phyloP scores from a whole-genome alignment of 2,329 filamentous ascomycete genomes.

The Ascosphaera aggregata region DNA sequence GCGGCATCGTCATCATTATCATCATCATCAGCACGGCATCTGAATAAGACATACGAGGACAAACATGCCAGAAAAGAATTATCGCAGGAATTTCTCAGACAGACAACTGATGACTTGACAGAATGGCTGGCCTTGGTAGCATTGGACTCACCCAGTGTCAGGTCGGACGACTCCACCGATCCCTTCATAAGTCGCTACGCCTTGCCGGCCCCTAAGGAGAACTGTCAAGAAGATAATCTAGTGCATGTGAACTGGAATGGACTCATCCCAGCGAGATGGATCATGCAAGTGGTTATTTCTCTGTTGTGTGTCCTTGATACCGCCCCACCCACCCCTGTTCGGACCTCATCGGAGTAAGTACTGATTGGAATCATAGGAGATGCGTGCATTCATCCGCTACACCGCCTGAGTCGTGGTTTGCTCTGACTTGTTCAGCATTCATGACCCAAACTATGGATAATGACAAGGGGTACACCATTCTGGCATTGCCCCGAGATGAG shows the following conservation, averaged over 20 bases:
- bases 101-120: slow-evolving; percentile 32
- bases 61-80: not conserved
- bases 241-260: slow-evolving; percentile 21
- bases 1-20: not conserved
- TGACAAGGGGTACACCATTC: slow-evolving; percentile 17
- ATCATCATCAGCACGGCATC: slow-evolving; percentile 2
- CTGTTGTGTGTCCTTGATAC: slow-evolving; percentile 19
- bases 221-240: slow-evolving; percentile 8
- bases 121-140: slow-evolving; percentile 40
- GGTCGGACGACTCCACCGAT: slow-evolving; percentile 16
- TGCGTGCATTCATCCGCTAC: not conserved
- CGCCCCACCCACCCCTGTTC: no score
- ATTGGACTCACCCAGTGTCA: slow-evolving; percentile 18
- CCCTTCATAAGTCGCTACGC: slow-evolving; percentile 21
- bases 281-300: slow-evolving; percentile 13
- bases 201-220: slow-evolving; percentile 12
- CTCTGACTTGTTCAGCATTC: slow-evolving; percentile 13
- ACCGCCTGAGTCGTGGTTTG: slow-evolving; percentile 12
- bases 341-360: no score
- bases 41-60: no score
- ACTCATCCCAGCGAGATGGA: slow-evolving; percentile 18
- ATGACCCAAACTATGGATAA: slow-evolving; percentile 16
- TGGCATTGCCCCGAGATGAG: slow-evolving; percentile 5
- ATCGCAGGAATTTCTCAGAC: slow-evolving; percentile 29
- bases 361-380: not conserved